These are phyloP conservation scores for Diaporthe amygdali DNA, from an alignment of 2,329 filamentous ascomycete species.

Conservation along the genomic window DNA sequence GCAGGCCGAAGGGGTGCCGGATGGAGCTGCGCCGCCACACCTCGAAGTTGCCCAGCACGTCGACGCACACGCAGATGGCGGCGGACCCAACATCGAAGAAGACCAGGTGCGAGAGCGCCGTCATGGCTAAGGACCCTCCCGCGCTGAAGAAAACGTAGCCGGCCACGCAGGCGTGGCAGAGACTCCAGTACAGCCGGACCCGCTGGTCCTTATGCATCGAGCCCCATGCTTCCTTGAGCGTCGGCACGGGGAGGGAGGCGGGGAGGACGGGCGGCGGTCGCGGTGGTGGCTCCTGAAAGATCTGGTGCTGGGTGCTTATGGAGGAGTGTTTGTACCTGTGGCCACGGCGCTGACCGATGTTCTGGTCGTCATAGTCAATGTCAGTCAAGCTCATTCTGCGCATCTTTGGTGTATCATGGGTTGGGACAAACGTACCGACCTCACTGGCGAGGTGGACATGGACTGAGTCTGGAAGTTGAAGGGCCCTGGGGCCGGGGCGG, in stretches of 20 bases:
- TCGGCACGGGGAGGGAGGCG: slow-evolving; percentile 90
- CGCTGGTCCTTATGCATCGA: slow-evolving; percentile 92
- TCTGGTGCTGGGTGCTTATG: slow-evolving; percentile 86
- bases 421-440: slow-evolving; percentile 64
- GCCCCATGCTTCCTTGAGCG: slow-evolving; percentile 82
- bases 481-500: slow-evolving; percentile 58
- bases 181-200: slow-evolving; percentile 83
- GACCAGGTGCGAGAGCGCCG: slow-evolving; percentile 88
- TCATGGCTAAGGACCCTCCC: slow-evolving; percentile 86
- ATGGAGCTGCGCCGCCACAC: slow-evolving; percentile 95
- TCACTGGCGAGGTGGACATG: slow-evolving; percentile 76
- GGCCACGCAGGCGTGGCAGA: slow-evolving; percentile 85
- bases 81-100: slow-evolving; percentile 96
- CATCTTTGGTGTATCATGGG: neutral
- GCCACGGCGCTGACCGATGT: slow-evolving; percentile 87
- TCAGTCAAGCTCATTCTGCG: slow-evolving; percentile 6
- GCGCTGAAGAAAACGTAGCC: slow-evolving; percentile 86
- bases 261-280: slow-evolving; percentile 87
- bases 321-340: slow-evolving; percentile 99
- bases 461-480: slow-evolving; percentile 94
- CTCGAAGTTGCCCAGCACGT: slow-evolving; percentile 95
- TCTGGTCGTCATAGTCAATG: slow-evolving; percentile 52
- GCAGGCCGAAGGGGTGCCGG: slow-evolving; percentile 90
- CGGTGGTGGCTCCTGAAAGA: slow-evolving; percentile 90
- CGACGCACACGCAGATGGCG: slow-evolving; percentile 87